Evolutionary conservation across 129 eudicot genomes (phyloP).

Genomic region (Flaveria bidentis): DNA sequence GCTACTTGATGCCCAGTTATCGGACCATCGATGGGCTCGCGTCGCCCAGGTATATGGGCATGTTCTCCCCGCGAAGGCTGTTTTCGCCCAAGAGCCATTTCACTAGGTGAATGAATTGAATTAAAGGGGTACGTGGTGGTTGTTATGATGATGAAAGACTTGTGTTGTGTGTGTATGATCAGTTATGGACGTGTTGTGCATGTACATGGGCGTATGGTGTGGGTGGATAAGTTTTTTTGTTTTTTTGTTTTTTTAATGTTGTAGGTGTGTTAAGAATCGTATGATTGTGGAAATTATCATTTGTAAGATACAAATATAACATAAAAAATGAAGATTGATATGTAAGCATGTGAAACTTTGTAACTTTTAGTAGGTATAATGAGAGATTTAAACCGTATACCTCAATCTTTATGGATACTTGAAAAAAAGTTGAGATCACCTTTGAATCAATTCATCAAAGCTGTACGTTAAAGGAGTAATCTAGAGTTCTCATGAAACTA

Average conservation of each 20-base stretch:
- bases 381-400: too few species aligned
- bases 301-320: neutral
- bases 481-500: neutral
- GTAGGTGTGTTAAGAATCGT: conserved; percentile 16
- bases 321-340: neutral
- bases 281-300: conserved; percentile 8
- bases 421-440: neutral
- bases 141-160: conserved; percentile 19
- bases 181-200: neutral
- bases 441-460: neutral
- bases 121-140: neutral
- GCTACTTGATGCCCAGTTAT: conserved; percentile 40
- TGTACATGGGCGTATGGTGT: neutral
- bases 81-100: conserved; percentile 66
- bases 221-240: neutral
- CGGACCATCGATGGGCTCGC: conserved; percentile 57
- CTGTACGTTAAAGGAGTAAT: neutral
- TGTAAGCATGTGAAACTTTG: neutral
- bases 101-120: conserved; percentile 29
- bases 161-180: neutral
- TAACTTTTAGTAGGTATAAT: too few species aligned
- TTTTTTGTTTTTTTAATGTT: neutral
- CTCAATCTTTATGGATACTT: too few species aligned
- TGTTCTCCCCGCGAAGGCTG: conserved; percentile 74
- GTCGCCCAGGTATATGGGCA: conserved; percentile 68